A percentile compares a stretch with the other conserved stretches of the same genome.
Evolutionary conservation across 1,139 yeast species (phyloP).

Genomic region (Protomyces gravidus): DNA sequence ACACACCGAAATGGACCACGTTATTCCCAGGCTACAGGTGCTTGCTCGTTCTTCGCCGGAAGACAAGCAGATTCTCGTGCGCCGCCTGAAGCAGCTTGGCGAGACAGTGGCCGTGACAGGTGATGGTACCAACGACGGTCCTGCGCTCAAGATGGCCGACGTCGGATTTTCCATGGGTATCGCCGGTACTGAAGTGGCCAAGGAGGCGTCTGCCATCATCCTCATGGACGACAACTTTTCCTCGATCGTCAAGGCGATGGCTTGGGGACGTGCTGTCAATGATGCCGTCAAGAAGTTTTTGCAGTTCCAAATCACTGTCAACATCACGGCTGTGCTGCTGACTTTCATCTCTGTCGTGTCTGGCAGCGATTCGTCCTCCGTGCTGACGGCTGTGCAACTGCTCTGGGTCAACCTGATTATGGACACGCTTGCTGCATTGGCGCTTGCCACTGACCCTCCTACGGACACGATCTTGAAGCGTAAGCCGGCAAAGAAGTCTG

Average conservation of each 20-base stretch:
- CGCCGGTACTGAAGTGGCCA: conserved; percentile 88
- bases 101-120: conserved; percentile 99
- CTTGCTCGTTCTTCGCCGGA: conserved; percentile 94
- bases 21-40: conserved; percentile 72
- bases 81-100: conserved; percentile 70
- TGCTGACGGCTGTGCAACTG: conserved; percentile 91
- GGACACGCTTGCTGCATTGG: conserved; percentile 98
- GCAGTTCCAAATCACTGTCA: conserved; percentile 90
- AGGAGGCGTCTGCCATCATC: conserved; percentile 92
- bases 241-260: conserved; percentile 94
- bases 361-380: conserved; percentile 70
- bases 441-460: conserved; percentile 96
- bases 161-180: conserved; percentile 95
- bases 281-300: conserved; percentile 90
- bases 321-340: conserved; percentile 86
- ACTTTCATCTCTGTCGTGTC: conserved; percentile 94
- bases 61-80: conserved; percentile 82
- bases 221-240: conserved; percentile 93
- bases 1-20: conserved; percentile 52
- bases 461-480: conserved; percentile 71
- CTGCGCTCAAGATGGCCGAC: conserved; percentile 87
- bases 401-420: conserved; percentile 95
- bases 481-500: conserved; percentile 76
- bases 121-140: conserved; percentile 96
- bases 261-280: conserved; percentile 98